phyloP scores from a whole-genome alignment of 768 basidiomycete species.

The Glaciozyma antarctica region DNA sequence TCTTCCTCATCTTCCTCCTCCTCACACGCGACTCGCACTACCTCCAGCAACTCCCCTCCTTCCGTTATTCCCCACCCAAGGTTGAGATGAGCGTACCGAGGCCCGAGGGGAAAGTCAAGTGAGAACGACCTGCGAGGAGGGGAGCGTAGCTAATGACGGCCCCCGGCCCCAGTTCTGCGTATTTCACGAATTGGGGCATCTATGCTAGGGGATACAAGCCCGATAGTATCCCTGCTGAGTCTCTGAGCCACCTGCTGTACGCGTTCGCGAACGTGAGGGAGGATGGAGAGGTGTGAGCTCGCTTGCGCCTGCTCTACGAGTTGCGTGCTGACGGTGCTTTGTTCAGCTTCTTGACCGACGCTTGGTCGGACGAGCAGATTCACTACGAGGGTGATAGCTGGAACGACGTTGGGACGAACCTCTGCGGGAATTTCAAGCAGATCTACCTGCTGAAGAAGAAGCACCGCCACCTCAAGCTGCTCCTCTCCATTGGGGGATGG shows the following conservation, averaged over 20 bases:
- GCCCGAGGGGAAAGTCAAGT: too few species aligned
- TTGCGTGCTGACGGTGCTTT: background rate
- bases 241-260: slow-evolving; percentile 58
- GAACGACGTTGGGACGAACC: slow-evolving; percentile 80
- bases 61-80: too few species aligned
- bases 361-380: slow-evolving; percentile 94
- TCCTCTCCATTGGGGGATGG: slow-evolving; percentile 90
- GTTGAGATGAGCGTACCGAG: too few species aligned
- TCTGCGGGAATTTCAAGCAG: slow-evolving; percentile 87
- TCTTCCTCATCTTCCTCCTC: too few species aligned
- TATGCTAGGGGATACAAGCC: slow-evolving; percentile 90
- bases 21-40: too few species aligned
- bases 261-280: slow-evolving; percentile 77
- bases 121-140: too few species aligned
- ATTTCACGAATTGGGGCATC: slow-evolving; percentile 45
- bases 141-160: background rate
- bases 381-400: slow-evolving; percentile 92
- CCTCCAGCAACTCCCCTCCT: too few species aligned
- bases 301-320: background rate
- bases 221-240: slow-evolving; percentile 64
- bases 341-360: slow-evolving; percentile 56
- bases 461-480: slow-evolving; percentile 62
- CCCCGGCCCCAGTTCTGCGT: slow-evolving; percentile 28
- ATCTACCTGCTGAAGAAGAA: slow-evolving; percentile 82
- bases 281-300: slow-evolving; percentile 19